Percentiles rank a stretch among this genome's conserved stretches.
Evolutionary conservation across 352 stramenopile genomes (phyloP).

Genomic region (Lagenidium giganteum): DNA sequence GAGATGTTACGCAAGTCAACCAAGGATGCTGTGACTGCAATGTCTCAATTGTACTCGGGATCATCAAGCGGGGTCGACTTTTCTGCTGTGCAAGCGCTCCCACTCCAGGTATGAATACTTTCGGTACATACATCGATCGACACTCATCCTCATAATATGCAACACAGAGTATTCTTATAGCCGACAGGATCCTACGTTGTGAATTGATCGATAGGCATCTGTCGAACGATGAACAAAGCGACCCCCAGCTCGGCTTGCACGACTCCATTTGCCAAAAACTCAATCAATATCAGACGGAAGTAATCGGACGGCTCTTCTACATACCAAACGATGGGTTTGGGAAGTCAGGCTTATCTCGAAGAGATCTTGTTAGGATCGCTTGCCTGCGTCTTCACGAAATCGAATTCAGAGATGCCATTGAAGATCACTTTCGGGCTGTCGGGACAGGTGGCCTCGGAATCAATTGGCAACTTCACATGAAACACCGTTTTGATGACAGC

Average conservation of each 20-base stretch:
- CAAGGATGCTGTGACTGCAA: conserved; percentile 25
- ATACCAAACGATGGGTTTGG: background rate
- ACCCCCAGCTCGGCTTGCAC: background rate
- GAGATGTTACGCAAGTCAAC: conserved; percentile 53
- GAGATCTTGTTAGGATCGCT: conserved; percentile 22
- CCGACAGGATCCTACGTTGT: conserved; percentile 40
- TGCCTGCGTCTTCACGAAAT: conserved; percentile 45
- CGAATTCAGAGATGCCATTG: conserved; percentile 42
- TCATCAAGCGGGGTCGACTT: background rate
- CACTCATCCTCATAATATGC: background rate
- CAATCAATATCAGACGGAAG: conserved; percentile 2
- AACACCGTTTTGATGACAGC: conserved; percentile 55
- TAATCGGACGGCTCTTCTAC: conserved; percentile 1
- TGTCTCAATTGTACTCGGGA: background rate
- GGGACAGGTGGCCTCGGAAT: conserved; percentile 6
- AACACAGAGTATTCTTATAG: conserved; percentile 30
- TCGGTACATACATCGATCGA: background rate
- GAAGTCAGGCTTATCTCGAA: conserved; percentile 1
- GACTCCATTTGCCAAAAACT: conserved; percentile 3
- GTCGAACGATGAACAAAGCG: background rate
- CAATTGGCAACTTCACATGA: conserved; percentile 49
- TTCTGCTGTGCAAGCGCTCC: conserved; percentile 3
- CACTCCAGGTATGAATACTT: conserved; percentile 11
- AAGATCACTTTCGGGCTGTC: conserved; percentile 16
- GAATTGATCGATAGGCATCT: conserved; percentile 28